Percentiles rank a stretch among this genome's conserved stretches.
Conservation (phyloP, 129 eudicot genomes). For the Pulicaria dysenterica region DNA sequence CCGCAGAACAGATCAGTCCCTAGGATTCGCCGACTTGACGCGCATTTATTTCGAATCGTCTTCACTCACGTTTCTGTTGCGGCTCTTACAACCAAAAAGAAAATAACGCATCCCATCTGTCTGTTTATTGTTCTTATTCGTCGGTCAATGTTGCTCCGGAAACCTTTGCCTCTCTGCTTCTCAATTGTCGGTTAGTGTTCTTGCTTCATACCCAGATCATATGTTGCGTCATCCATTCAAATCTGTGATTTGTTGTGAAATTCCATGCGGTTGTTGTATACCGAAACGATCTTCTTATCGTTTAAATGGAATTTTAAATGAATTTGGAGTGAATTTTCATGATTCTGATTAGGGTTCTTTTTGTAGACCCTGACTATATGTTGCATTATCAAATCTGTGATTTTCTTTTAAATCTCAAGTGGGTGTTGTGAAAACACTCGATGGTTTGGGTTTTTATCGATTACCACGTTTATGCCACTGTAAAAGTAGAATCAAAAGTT, state of each 20-base stretch:
- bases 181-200: conserved; percentile 20
- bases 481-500: too few species aligned
- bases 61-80: conserved; percentile 28
- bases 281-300: neutral
- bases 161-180: conserved; percentile 11
- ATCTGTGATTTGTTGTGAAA: neutral
- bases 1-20: conserved; percentile 31
- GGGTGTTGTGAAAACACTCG: neutral
- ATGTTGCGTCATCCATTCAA: neutral
- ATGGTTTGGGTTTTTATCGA: too few species aligned
- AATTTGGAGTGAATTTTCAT: neutral
- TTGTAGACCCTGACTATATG: neutral
- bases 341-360: neutral
- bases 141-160: conserved; percentile 28
- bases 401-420: neutral
- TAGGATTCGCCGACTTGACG: conserved; percentile 34
- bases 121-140: neutral
- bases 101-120: neutral
- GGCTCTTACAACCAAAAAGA: neutral
- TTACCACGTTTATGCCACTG: too few species aligned
- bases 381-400: neutral
- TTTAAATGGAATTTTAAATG: neutral
- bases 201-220: neutral
- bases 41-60: conserved; percentile 27
- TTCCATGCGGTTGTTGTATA: conserved; percentile 12